These are phyloP conservation scores for Toxicodendron radicans DNA, from an alignment of 345 rosid species.

Conservation along the genomic window DNA sequence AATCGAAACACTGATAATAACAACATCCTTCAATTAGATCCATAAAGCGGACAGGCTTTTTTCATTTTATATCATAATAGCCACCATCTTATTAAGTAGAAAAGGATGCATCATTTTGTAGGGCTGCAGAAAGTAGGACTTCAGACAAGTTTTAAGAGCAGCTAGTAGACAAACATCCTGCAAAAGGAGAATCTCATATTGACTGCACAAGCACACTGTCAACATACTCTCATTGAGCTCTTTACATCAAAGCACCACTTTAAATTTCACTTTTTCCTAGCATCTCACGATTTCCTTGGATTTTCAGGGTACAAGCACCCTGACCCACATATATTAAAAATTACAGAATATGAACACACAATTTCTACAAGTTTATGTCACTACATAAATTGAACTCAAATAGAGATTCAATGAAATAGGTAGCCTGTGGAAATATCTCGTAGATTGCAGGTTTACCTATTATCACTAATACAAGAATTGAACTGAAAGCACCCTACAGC, in stretches of 20 bases:
- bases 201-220: not conserved
- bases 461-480: not conserved
- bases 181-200: conserved; percentile 1
- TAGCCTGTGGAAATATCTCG: not conserved
- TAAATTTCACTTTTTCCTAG: not conserved
- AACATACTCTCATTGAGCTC: not conserved
- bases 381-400: not conserved
- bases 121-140: not conserved
- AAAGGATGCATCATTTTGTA: not conserved
- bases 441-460: not conserved
- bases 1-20: not conserved
- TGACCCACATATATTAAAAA: not conserved
- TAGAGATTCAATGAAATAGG: not conserved
- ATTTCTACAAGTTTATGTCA: not conserved
- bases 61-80: not conserved
- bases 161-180: not conserved
- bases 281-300: not conserved
- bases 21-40: not conserved
- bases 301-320: not conserved
- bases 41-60: not conserved
- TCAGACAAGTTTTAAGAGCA: not conserved
- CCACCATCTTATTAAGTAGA: not conserved
- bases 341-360: not conserved
- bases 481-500: not conserved
- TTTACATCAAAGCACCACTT: not conserved